Evolutionary conservation across 257 asterid species (phyloP).

Genomic region (Verbascum thapsus): DNA sequence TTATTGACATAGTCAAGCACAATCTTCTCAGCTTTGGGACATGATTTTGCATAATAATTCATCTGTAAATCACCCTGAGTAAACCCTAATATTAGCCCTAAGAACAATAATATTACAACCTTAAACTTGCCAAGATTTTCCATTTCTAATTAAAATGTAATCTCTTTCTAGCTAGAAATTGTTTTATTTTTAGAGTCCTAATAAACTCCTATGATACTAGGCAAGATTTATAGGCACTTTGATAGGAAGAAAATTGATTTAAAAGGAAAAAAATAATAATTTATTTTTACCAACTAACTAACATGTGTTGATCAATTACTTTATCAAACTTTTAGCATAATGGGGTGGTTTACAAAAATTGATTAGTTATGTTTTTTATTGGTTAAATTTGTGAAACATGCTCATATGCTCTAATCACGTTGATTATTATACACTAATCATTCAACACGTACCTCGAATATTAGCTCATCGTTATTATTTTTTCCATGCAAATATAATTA

Average conservation of each 20-base stretch:
- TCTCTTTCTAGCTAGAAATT: background rate
- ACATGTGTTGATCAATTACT: slow-evolving; percentile 21
- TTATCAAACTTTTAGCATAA: background rate
- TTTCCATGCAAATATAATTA: background rate
- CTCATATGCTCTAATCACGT: background rate
- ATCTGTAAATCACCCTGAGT: slow-evolving; percentile 43
- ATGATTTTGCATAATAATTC: slow-evolving; percentile 55
- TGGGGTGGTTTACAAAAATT: slow-evolving; percentile 26
- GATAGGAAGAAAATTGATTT: slow-evolving; percentile 3
- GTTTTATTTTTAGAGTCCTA: background rate
- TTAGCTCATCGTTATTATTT: background rate
- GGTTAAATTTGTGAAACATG: background rate
- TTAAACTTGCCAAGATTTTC: slow-evolving; percentile 3
- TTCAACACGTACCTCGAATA: slow-evolving; percentile 16
- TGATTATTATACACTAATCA: background rate
- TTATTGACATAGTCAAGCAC: slow-evolving; percentile 47
- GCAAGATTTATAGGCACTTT: slow-evolving; percentile 28
- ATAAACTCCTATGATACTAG: slow-evolving; percentile 9
- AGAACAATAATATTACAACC: slow-evolving; percentile 22
- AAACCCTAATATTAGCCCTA: slow-evolving; percentile 28
- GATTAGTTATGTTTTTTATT: slow-evolving; percentile 2
- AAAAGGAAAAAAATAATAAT: background rate
- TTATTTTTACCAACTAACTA: slow-evolving; percentile 11
- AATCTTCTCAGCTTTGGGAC: slow-evolving; percentile 67
- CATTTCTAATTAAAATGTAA: slow-evolving; percentile 32